Conservation (phyloP, 306 rosid species). For the Lithocarpus polystachyus region DNA sequence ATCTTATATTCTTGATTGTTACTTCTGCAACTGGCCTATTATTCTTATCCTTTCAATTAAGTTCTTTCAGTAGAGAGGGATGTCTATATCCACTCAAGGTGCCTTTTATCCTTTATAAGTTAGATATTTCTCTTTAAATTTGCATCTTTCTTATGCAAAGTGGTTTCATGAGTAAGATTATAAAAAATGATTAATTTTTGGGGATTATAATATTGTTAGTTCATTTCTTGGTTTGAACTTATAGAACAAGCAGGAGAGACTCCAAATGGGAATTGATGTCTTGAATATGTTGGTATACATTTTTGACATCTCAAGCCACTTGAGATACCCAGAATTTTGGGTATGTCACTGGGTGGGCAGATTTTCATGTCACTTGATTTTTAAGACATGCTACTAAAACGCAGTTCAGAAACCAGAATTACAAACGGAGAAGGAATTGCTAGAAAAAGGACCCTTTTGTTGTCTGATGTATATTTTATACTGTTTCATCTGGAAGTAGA, state of each 20-base stretch:
- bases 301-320: constrained; percentile 11
- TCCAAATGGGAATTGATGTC: not conserved
- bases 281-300: not conserved
- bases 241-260: not conserved
- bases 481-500: not conserved
- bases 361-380: not conserved
- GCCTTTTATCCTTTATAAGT: not conserved
- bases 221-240: not conserved
- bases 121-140: not conserved
- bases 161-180: constrained; percentile 2
- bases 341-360: not conserved
- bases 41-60: not conserved
- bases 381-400: not conserved
- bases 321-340: not conserved
- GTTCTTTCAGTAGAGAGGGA: not conserved
- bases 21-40: constrained; percentile 10
- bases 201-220: not conserved
- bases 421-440: not conserved
- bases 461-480: not conserved
- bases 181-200: constrained; percentile 10
- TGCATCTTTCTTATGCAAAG: constrained; percentile 7
- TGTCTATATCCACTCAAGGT: not conserved
- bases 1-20: constrained; percentile 8
- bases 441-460: not conserved
- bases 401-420: not conserved